Evolutionary conservation across 2,329 filamentous ascomycete genomes (phyloP).

Genomic region (Zasmidium angulare): DNA sequence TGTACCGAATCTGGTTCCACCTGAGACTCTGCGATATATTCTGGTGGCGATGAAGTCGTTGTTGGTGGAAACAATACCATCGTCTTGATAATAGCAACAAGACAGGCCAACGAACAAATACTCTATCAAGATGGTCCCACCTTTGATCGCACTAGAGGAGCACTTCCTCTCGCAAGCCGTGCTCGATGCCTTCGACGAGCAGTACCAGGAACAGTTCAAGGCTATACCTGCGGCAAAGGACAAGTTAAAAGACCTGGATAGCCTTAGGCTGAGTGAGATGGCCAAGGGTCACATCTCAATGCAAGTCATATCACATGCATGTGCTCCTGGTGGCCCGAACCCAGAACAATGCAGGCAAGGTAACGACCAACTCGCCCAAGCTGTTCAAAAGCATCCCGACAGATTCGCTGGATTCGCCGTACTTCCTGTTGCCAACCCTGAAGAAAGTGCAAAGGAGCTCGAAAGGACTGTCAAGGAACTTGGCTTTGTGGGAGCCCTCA

Average conservation of each 20-base stretch:
- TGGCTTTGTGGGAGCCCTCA: slow-evolving; percentile 37
- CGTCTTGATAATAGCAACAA: slow-evolving; percentile 37
- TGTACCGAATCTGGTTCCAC: slow-evolving; percentile 3
- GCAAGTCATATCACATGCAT: slow-evolving; percentile 38
- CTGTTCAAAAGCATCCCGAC: slow-evolving; percentile 27
- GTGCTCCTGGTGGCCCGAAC: slow-evolving; percentile 28
- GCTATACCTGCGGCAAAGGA: slow-evolving; percentile 30
- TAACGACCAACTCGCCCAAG: slow-evolving; percentile 36
- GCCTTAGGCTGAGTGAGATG: slow-evolving; percentile 34
- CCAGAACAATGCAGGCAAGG: slow-evolving; percentile 29
- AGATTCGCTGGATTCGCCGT: slow-evolving; percentile 38
- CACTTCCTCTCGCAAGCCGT: slow-evolving; percentile 37
- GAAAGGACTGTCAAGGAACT: slow-evolving; percentile 33
- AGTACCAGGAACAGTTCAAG: slow-evolving; percentile 35
- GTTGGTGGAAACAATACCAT: background rate
- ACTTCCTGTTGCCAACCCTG: slow-evolving; percentile 34
- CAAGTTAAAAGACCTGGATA: slow-evolving; percentile 31
- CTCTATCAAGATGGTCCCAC: slow-evolving; percentile 29
- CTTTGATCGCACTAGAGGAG: slow-evolving; percentile 39
- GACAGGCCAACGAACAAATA: slow-evolving; percentile 18
- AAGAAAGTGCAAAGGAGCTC: slow-evolving; percentile 34
- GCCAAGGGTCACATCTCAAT: slow-evolving; percentile 33
- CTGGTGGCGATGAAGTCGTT: background rate
- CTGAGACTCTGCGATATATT: background rate
- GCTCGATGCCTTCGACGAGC: slow-evolving; percentile 31